Conservation (phyloP, 148 eudicot species). For the Nepenthes gracilis region DNA sequence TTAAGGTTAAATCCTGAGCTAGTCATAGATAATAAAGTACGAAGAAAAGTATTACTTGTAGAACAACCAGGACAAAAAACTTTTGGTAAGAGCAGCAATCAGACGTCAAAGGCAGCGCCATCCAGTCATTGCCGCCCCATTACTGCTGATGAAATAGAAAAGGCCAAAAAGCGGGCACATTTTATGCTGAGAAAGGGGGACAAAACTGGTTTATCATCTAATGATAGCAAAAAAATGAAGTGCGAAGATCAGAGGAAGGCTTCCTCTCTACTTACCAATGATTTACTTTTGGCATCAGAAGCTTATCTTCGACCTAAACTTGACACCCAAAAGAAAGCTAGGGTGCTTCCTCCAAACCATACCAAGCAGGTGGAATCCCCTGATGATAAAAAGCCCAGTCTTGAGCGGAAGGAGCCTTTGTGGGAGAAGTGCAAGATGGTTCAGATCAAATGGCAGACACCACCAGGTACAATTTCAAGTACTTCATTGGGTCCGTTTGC, state of each 20-base stretch:
- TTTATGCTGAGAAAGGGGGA: conserved; percentile 59
- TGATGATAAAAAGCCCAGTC: conserved; percentile 22
- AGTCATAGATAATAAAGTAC: conserved; percentile 59
- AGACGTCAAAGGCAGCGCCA: conserved; percentile 30
- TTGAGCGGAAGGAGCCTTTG: conserved; percentile 33
- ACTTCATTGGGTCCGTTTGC: conserved; percentile 12
- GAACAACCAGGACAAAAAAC: conserved; percentile 87
- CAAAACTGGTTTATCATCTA: conserved; percentile 14
- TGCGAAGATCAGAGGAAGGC: conserved; percentile 31
- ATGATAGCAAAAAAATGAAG: conserved; percentile 29
- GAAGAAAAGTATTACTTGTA: conserved; percentile 83
- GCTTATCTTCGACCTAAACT: conserved; percentile 38
- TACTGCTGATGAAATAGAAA: conserved; percentile 95
- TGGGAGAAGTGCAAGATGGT: conserved; percentile 42
- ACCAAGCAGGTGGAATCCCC: conserved; percentile 23
- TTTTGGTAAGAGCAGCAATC: conserved; percentile 44
- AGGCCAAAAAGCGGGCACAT: conserved; percentile 90
- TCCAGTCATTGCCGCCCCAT: conserved; percentile 71
- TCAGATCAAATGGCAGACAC: conserved; percentile 68
- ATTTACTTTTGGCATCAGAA: conserved; percentile 35
- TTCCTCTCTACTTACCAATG: conserved; percentile 31
- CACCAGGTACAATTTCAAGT: conserved; percentile 65
- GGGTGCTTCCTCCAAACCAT: conserved; percentile 24
- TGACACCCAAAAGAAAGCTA: conserved; percentile 48
- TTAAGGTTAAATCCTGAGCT: conserved; percentile 38